Percentiles rank a stretch among this genome's conserved stretches.
These are phyloP conservation scores for Apiospora koreana DNA, from an alignment of 2,329 filamentous ascomycete species.

Conservation along the genomic window DNA sequence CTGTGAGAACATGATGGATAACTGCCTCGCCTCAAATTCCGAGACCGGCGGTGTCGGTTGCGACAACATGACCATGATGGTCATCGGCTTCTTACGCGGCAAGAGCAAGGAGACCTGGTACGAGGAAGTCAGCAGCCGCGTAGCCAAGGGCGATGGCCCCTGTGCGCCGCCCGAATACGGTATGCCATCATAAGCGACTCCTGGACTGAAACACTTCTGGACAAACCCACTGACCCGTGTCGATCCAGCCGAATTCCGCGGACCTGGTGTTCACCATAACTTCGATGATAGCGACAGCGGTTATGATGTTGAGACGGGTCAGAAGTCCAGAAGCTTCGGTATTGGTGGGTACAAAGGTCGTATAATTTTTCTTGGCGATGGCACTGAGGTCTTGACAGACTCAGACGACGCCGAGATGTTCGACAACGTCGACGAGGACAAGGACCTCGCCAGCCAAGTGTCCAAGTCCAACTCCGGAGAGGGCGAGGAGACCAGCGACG, in stretches of 20 bases:
- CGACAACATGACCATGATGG: constrained; percentile 99
- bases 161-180: constrained; percentile 99
- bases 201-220: constrained; percentile 29
- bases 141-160: constrained; percentile 94
- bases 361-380: constrained; percentile 94
- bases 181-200: constrained; percentile 58
- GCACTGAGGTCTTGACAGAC: constrained; percentile 87
- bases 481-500: constrained; percentile 29
- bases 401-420: constrained; percentile 93
- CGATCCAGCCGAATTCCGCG: constrained; percentile 77
- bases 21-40: constrained; percentile 95
- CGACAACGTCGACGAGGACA: constrained; percentile 81
- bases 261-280: constrained; percentile 78
- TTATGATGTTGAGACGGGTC: constrained; percentile 74
- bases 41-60: constrained; percentile 97
- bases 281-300: constrained; percentile 79
- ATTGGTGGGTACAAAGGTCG: constrained; percentile 75
- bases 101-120: constrained; percentile 98
- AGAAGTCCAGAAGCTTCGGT: constrained; percentile 62
- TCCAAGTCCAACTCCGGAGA: constrained; percentile 54
- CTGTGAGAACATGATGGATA: constrained; percentile 99
- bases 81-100: constrained; percentile 86
- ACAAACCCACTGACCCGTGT: constrained; percentile 30
- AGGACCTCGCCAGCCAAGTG: constrained; percentile 83
- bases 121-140: constrained; percentile 88